A percentile compares a stretch with the other conserved stretches of the same genome.
phyloP scores from a whole-genome alignment of 176 grass and related monocot genomes.

The Thalia dealbata region DNA sequence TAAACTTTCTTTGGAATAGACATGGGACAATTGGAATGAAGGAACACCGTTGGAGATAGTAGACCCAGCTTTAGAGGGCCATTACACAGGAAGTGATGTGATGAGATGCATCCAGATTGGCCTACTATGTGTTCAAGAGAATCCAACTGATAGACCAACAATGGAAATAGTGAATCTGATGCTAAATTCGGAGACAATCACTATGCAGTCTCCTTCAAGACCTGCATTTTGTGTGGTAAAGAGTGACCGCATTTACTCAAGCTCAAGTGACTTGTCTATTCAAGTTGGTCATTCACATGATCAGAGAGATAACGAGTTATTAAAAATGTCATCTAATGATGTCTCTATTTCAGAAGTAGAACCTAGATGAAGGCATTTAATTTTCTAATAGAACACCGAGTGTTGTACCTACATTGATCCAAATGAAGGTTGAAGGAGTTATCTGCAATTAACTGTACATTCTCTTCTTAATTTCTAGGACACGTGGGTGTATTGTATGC shows the following conservation, averaged over 20 bases:
- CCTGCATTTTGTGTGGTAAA: not conserved
- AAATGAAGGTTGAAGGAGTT: no score
- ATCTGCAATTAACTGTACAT: no score
- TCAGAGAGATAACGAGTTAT: not conserved
- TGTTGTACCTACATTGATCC: no score
- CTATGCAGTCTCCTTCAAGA: not conserved
- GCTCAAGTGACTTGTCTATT: not conserved
- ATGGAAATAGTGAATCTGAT: constrained; percentile 13
- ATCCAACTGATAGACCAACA: constrained; percentile 4
- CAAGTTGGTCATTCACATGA: not conserved
- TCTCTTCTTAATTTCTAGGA: no score
- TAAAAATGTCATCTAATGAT: not conserved
- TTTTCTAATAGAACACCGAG: no score
- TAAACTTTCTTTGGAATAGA: constrained; percentile 12
- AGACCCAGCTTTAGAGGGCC: constrained; percentile 26
- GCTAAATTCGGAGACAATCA: constrained; percentile 5
- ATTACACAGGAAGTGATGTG: constrained; percentile 23
- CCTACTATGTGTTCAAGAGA: constrained; percentile 27
- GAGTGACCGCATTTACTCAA: not conserved
- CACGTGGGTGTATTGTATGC: no score
- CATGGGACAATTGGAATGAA: constrained; percentile 35
- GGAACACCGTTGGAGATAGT: constrained; percentile 32
- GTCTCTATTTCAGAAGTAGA: not conserved
- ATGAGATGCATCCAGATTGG: constrained; percentile 28
- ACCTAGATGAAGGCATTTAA: not conserved